phyloP scores from a whole-genome alignment of 306 rosid genomes.

The Fragaria ananassa region DNA sequence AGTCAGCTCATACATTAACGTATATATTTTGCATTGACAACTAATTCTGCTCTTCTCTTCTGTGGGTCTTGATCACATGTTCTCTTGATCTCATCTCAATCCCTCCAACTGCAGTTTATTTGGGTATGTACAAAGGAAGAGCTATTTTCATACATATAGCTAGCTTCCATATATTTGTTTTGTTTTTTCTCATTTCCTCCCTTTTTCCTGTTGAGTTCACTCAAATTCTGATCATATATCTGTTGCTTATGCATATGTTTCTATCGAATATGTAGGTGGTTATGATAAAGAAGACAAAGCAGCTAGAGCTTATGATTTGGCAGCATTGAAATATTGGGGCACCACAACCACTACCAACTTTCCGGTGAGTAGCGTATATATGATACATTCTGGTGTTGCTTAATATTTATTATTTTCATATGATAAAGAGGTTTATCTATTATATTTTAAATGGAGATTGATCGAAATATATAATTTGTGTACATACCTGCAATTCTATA shows the following conservation, averaged over 20 bases:
- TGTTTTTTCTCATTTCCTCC: neutral
- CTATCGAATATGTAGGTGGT: constrained; percentile 50
- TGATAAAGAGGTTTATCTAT: neutral
- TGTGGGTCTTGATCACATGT: constrained; percentile 3
- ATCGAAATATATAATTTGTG: neutral
- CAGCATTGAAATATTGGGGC: constrained; percentile 95
- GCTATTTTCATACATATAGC: neutral
- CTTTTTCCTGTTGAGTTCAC: neutral
- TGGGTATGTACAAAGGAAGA: constrained; percentile 54
- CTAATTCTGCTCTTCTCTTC: constrained; percentile 14
- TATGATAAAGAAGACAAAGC: constrained; percentile 97
- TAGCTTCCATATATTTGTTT: neutral
- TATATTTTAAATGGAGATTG: neutral
- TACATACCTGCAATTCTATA: neutral
- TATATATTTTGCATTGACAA: constrained; percentile 6
- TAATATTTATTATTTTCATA: neutral
- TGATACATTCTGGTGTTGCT: neutral
- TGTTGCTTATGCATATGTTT: neutral
- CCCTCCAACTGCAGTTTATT: constrained; percentile 54
- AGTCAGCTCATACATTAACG: neutral
- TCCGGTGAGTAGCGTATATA: constrained; percentile 47
- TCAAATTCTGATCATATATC: neutral
- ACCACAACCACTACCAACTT: constrained; percentile 90
- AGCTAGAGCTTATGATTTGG: constrained; percentile 90
- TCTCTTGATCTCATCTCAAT: constrained; percentile 34